Evolutionary conservation across 495 filamentous ascomycete species (phyloP), one percentile per base, ranked within the genome.

Genomic region (Schizothecium vesticola): DNA sequence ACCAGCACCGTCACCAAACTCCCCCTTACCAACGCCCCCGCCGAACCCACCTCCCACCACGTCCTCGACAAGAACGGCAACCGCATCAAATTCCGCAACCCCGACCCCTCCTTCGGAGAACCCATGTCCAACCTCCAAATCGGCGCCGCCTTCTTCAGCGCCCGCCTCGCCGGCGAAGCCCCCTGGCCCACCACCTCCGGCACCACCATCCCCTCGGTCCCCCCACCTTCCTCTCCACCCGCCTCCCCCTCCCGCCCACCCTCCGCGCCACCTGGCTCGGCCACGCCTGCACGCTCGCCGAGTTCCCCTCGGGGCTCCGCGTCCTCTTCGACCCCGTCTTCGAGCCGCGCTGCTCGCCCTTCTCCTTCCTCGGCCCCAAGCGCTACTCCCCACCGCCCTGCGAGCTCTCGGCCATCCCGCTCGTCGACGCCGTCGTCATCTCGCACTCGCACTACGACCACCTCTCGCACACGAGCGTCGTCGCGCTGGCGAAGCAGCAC

Each of bases 281-380:
- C 11, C 95, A 99, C 79, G 93, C 95, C 1, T 97, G 92, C 80
- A 97, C 93, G 78, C 92, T 91, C 74, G 89, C 96, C 64, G 95
- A 97, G 76, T 97, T 96, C 72, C 94, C 95, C 19, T 80, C 84
- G 64, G 95, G 95, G 1, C 81, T 99, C 23, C 88, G 94, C 55
- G 93, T 96, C 2, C 85, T 99, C 12, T 97, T 97, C 76, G 95
- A 99, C 76, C 95, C 95, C 2, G 94, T 99, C 19, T 97, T 99
- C 68, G 92, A 93, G 70, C 86, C 91, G 65, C 89, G 93, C 61
- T 99, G 95, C 76, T 86, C 87, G 24, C 95, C 94, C 1, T 84
- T 92, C 71, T 83, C 83, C 26, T 88, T 86, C 76, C 61, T 91
- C 51, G 88, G 91, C 0, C 92, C 94, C 0, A 93, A 91, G 79